Conservation (phyloP, 2,329 filamentous ascomycete genomes). For the Sclerotinia subarctica region DNA sequence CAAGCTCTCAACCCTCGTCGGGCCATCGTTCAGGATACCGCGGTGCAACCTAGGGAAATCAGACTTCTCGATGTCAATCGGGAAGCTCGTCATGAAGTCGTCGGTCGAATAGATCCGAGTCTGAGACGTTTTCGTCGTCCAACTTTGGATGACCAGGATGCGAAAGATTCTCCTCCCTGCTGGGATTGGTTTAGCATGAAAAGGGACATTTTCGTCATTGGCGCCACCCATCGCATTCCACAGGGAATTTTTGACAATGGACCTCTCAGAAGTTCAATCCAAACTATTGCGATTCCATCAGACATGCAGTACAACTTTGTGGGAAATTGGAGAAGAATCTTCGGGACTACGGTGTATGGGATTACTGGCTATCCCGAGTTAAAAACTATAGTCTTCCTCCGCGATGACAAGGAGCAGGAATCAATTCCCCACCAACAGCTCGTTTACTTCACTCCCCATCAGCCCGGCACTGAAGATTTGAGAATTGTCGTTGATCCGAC, state of each 20-base stretch:
- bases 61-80: not conserved
- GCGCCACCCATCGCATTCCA: too few relatives aligned
- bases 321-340: too few relatives aligned
- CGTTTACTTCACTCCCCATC: not conserved
- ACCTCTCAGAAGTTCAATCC: not conserved
- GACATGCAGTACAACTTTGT: too few relatives aligned
- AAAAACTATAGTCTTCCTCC: not conserved
- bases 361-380: not conserved
- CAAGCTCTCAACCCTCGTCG: not conserved
- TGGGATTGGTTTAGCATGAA: not conserved
- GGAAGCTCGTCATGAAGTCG: not conserved
- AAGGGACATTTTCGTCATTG: not conserved
- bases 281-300: not conserved
- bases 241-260: not conserved
- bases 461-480: not conserved
- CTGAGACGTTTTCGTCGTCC: not conserved
- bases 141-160: too few relatives aligned
- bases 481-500: not conserved
- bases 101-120: not conserved
- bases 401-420: not conserved
- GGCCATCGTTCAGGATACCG: not conserved
- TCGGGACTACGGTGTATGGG: too few relatives aligned
- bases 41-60: not conserved
- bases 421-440: not conserved
- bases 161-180: too few relatives aligned